Evolutionary conservation across 768 basidiomycete genomes (phyloP).

Genomic region (Tephrocybe rancida): DNA sequence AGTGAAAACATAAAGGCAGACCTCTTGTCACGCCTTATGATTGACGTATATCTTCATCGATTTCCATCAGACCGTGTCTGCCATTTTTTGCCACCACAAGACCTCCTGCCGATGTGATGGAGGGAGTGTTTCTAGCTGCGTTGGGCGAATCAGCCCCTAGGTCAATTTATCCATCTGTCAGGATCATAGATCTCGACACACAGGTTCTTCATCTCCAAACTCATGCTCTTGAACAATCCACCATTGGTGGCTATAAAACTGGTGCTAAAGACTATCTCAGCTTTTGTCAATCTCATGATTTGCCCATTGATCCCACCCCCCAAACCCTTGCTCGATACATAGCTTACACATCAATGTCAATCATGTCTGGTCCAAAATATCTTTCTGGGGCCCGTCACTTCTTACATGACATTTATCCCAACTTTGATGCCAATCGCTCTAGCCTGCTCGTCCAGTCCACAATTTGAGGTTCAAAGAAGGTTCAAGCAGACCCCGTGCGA

Average conservation of each 20-base stretch:
- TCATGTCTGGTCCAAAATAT: conserved; percentile 19
- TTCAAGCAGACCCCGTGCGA: conserved; percentile 1
- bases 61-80: conserved; percentile 18
- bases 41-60: conserved; percentile 16
- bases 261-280: conserved; percentile 21
- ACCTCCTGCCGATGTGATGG: conserved; percentile 20
- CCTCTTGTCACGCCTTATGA: conserved; percentile 17
- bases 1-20: conserved; percentile 19
- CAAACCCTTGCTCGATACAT: conserved; percentile 19
- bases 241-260: conserved; percentile 17
- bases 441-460: conserved; percentile 19
- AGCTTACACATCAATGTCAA: conserved; percentile 13
- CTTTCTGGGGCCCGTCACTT: conserved; percentile 25
- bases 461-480: conserved; percentile 17
- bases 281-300: conserved; percentile 16
- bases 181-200: conserved; percentile 17
- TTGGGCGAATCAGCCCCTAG: conserved; percentile 13
- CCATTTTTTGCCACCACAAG: conserved; percentile 18
- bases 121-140: conserved; percentile 20
- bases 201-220: conserved; percentile 16
- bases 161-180: conserved; percentile 10
- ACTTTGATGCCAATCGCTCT: conserved; percentile 20
- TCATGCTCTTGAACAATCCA: conserved; percentile 22
- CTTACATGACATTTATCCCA: conserved; percentile 22
- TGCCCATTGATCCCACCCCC: conserved; percentile 22